Evolutionary conservation across 2,329 filamentous ascomycete species (phyloP).

Genomic region (Talaromyces sp.): DNA sequence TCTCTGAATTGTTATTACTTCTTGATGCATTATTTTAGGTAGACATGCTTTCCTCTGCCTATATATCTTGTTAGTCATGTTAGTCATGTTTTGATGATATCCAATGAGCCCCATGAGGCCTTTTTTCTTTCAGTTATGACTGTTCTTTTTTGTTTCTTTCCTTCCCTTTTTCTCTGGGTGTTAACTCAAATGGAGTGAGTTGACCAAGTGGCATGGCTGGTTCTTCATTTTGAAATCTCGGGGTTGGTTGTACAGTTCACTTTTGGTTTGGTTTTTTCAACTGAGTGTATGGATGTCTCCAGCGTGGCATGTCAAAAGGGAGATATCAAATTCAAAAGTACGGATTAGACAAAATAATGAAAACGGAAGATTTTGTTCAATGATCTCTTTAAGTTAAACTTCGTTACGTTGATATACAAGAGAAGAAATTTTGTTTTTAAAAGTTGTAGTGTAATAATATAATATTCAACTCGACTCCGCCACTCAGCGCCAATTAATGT

Average conservation of each 20-base stretch:
- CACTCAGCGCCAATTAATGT: neutral
- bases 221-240: neutral
- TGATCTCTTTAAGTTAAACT: too few relatives aligned
- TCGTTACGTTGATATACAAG: too few relatives aligned
- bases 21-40: constrained; percentile 6
- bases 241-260: neutral
- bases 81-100: constrained; percentile 3
- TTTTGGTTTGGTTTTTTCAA: too few relatives aligned
- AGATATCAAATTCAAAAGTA: neutral
- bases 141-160: neutral
- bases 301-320: neutral
- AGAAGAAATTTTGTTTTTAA: neutral
- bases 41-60: neutral
- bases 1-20: neutral
- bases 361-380: neutral
- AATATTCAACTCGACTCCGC: neutral
- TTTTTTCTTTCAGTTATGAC: neutral
- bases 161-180: too few relatives aligned
- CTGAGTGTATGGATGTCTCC: neutral
- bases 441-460: neutral
- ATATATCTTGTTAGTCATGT: neutral
- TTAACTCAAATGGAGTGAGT: too few relatives aligned
- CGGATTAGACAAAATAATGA: neutral
- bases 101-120: neutral
- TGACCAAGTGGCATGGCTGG: too few relatives aligned